Evolutionary conservation across 2,329 filamentous ascomycete genomes (phyloP).

Genomic region (Aspergillus uvarum): DNA sequence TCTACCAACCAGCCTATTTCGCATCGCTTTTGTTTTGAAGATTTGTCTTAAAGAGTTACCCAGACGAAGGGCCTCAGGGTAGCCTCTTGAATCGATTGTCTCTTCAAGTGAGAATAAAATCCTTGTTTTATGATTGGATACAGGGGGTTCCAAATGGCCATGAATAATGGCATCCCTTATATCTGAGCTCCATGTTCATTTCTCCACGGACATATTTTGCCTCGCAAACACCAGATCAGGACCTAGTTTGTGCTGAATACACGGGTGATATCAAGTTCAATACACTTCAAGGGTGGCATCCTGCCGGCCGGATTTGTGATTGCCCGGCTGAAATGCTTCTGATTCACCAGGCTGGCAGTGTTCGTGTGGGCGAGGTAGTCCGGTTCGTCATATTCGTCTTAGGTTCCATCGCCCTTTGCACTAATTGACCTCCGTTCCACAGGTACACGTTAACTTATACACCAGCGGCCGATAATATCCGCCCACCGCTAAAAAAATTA

Average conservation of each 20-base stretch:
- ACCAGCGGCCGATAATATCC: constrained; percentile 81
- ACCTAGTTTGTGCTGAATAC: constrained; percentile 19
- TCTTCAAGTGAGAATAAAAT: no score
- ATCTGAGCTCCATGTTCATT: constrained; percentile 41
- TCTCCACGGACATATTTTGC: constrained; percentile 44
- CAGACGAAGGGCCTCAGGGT: no score
- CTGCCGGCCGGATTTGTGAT: constrained; percentile 22
- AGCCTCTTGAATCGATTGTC: no score
- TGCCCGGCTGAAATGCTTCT: constrained; percentile 68
- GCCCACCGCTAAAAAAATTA: constrained; percentile 78
- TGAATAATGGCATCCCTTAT: constrained; percentile 24
- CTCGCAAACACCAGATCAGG: constrained; percentile 40
- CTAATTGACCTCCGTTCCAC: constrained; percentile 3
- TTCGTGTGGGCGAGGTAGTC: constrained; percentile 92
- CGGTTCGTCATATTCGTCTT: constrained; percentile 56
- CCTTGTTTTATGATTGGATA: not conserved
- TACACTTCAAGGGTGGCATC: constrained; percentile 38
- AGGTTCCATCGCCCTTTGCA: not conserved
- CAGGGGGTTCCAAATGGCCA: not conserved
- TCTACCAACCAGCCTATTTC: no score
- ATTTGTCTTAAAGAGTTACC: no score
- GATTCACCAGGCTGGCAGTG: constrained; percentile 82
- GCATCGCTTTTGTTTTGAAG: no score
- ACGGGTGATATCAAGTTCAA: constrained; percentile 29
- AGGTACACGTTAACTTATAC: constrained; percentile 86